Conservation (phyloP, 768 basidiomycete species). For the Amanita phalloides region DNA sequence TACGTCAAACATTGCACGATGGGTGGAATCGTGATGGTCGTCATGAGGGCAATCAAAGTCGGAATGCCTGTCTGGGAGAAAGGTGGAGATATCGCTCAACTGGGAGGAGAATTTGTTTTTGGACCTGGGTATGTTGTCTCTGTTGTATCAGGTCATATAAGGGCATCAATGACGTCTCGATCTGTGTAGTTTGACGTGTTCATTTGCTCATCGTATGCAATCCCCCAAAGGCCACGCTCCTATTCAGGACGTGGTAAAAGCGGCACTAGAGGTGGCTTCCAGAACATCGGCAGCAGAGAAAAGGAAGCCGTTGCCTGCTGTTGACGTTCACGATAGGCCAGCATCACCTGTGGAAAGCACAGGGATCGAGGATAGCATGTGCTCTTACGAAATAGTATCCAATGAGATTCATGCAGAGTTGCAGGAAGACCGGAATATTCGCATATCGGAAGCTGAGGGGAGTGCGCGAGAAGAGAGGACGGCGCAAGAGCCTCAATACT, state of each 20-base stretch:
- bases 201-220: slow-evolving; percentile 82
- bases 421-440: background rate
- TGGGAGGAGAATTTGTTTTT: slow-evolving; percentile 81
- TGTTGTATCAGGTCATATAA: background rate
- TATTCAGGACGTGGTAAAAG: slow-evolving; percentile 54
- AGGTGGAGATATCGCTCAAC: slow-evolving; percentile 65
- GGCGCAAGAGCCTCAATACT: slow-evolving; percentile 18
- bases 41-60: slow-evolving; percentile 56
- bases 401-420: background rate
- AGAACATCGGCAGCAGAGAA: background rate
- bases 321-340: background rate
- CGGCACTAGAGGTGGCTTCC: slow-evolving; percentile 24
- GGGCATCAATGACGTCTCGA: background rate
- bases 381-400: background rate
- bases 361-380: slow-evolving; percentile 4
- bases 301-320: slow-evolving; percentile 1
- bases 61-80: slow-evolving; percentile 79
- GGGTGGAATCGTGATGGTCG: slow-evolving; percentile 64
- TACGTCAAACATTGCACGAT: slow-evolving; percentile 61
- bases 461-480: slow-evolving; percentile 22
- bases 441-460: slow-evolving; percentile 5
- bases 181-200: slow-evolving; percentile 43
- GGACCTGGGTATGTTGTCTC: slow-evolving; percentile 27
- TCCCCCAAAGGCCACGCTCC: slow-evolving; percentile 64
- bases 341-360: background rate